These are phyloP conservation scores for Phaeosphaeriaceae sp. DNA, from an alignment of 2,329 filamentous ascomycete genomes.

Conservation along the genomic window DNA sequence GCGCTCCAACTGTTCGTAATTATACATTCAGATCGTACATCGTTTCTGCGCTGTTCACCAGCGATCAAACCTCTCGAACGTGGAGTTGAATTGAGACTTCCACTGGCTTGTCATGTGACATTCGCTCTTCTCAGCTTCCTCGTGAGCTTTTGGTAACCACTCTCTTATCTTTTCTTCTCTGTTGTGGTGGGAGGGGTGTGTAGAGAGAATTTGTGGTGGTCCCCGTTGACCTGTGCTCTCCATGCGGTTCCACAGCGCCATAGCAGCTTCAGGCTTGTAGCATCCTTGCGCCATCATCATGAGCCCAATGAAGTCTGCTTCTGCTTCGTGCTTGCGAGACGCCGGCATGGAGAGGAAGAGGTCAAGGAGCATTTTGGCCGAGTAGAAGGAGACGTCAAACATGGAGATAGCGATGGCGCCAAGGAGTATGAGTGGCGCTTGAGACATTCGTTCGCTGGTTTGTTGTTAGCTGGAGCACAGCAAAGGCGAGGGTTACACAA, in stretches of 20 bases:
- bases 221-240: conserved; percentile 58
- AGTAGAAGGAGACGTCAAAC: conserved; percentile 51
- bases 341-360: conserved; percentile 73
- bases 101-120: conserved; percentile 30
- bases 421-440: conserved; percentile 48
- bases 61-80: conserved; percentile 14
- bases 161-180: conserved; percentile 70
- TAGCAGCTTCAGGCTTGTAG: conserved; percentile 73
- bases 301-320: conserved; percentile 81
- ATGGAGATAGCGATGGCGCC: conserved; percentile 46
- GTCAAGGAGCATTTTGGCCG: conserved; percentile 59
- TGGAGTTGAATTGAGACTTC: conserved; percentile 18
- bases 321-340: conserved; percentile 73
- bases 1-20: background rate
- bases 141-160: conserved; percentile 56
- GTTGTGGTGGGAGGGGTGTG: conserved; percentile 75
- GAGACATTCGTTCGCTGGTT: conserved; percentile 64
- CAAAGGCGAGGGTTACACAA: conserved; percentile 5
- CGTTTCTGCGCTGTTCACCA: conserved; percentile 10
- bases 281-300: conserved; percentile 85
- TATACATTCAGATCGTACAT: background rate
- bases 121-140: conserved; percentile 45
- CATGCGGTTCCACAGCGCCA: conserved; percentile 70
- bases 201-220: conserved; percentile 75
- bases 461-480: background rate